phyloP scores from a whole-genome alignment of 2,329 filamentous ascomycete species.

The Hypoxylon rubiginosum region DNA sequence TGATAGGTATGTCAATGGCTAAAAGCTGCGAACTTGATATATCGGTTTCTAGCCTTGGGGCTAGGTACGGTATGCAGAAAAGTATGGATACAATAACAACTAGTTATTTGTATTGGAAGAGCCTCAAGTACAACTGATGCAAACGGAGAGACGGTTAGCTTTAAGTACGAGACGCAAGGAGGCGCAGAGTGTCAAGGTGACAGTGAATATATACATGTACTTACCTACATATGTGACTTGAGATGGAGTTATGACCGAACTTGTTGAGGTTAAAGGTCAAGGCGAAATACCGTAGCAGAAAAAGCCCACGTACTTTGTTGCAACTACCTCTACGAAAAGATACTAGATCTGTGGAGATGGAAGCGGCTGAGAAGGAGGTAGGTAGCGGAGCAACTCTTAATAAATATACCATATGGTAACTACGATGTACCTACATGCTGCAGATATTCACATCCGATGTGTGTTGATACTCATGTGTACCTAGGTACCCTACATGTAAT shows the following conservation, averaged over 20 bases:
- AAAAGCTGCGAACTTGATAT: conserved; percentile 3
- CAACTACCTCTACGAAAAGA: too few species aligned
- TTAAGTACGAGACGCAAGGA: conserved; percentile 8
- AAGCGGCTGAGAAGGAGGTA: background rate
- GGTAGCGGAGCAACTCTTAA: background rate
- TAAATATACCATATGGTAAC: too few species aligned
- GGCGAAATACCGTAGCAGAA: background rate
- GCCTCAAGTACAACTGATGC: background rate
- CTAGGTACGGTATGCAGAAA: conserved; percentile 2
- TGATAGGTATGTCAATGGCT: background rate
- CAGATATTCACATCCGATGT: background rate
- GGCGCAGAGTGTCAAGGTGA: conserved; percentile 21
- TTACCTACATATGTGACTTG: background rate
- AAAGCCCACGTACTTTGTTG: too few species aligned
- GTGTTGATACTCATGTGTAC: background rate
- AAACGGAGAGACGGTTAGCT: background rate
- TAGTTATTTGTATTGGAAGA: background rate
- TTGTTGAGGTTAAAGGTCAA: background rate
- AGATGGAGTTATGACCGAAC: background rate
- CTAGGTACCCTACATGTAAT: background rate
- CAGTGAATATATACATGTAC: background rate
- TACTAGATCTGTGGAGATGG: background rate
- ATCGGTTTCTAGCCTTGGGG: background rate
- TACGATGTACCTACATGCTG: background rate
- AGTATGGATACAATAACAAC: background rate